These are phyloP conservation scores for Pseudogymnoascus verrucosus DNA, from an alignment of 2,329 filamentous ascomycete species.

Conservation along the genomic window DNA sequence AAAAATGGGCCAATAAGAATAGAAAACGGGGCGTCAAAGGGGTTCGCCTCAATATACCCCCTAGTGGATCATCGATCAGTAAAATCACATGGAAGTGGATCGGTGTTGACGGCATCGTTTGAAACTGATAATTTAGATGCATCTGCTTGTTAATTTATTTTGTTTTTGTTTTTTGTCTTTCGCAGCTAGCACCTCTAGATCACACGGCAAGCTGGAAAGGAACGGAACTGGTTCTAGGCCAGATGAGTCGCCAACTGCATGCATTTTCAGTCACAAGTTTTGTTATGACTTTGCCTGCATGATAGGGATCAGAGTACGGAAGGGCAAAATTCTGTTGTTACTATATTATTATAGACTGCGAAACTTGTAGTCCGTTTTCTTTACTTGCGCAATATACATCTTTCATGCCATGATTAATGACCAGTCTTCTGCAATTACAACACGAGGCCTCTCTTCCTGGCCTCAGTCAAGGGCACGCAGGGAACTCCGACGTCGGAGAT, in stretches of 20 bases:
- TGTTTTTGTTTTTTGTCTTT: background rate
- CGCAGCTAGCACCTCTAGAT: background rate
- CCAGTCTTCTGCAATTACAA: background rate
- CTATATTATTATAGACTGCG: constrained; percentile 5
- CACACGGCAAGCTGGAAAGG: background rate
- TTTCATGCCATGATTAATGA: constrained; percentile 5
- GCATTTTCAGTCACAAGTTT: background rate
- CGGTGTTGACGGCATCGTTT: background rate
- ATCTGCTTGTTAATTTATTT: too few relatives aligned
- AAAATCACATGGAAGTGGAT: background rate
- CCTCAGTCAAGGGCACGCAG: background rate
- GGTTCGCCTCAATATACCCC: background rate
- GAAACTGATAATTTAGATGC: background rate
- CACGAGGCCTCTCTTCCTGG: background rate
- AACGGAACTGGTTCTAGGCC: background rate
- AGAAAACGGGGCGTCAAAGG: background rate
- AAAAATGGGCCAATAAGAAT: background rate
- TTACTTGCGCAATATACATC: constrained; percentile 1
- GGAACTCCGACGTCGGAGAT: constrained; percentile 20
- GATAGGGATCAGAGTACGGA: background rate
- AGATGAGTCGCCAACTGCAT: background rate
- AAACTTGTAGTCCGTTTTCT: background rate
- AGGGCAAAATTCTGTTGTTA: constrained; percentile 2
- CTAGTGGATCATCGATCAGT: background rate
- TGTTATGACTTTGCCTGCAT: background rate